Evolutionary conservation across 345 rosid genomes (phyloP).

Genomic region (Gossypium herbaceum): DNA sequence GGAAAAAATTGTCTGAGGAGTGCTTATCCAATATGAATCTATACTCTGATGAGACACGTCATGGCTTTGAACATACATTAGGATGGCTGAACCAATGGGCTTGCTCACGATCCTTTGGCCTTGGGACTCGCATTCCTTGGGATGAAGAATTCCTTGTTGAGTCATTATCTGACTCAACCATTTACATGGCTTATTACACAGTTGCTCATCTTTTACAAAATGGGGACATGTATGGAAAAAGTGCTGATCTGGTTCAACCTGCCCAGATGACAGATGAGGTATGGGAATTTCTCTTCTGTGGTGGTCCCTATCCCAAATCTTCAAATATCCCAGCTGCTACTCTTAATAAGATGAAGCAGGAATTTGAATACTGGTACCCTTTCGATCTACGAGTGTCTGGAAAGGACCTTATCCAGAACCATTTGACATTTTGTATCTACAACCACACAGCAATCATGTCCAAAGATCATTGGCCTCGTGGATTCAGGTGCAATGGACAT

Average conservation of each 20-base stretch:
- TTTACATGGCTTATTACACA: constrained; percentile 92
- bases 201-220: constrained; percentile 76
- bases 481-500: constrained; percentile 91
- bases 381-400: constrained; percentile 95
- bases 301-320: constrained; percentile 60
- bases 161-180: constrained; percentile 88
- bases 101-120: constrained; percentile 95
- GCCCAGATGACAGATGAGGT: constrained; percentile 83
- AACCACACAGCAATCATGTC: constrained; percentile 85
- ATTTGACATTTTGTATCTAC: constrained; percentile 77
- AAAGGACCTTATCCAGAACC: constrained; percentile 95
- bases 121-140: constrained; percentile 84
- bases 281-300: constrained; percentile 84
- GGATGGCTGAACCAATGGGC: constrained; percentile 99
- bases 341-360: constrained; percentile 83
- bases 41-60: constrained; percentile 75
- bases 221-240: constrained; percentile 72
- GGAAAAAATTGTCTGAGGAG: constrained; percentile 73
- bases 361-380: constrained; percentile 97
- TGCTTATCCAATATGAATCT: constrained; percentile 78
- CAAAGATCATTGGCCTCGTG: constrained; percentile 81
- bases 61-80: constrained; percentile 87
- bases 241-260: constrained; percentile 45
- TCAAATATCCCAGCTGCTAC: constrained; percentile 51
- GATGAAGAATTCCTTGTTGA: constrained; percentile 86